Evolutionary conservation across 345 rosid species (phyloP), one percentile per base, ranked within the genome.

Genomic region (Eucalyptus camaldulensis): DNA sequence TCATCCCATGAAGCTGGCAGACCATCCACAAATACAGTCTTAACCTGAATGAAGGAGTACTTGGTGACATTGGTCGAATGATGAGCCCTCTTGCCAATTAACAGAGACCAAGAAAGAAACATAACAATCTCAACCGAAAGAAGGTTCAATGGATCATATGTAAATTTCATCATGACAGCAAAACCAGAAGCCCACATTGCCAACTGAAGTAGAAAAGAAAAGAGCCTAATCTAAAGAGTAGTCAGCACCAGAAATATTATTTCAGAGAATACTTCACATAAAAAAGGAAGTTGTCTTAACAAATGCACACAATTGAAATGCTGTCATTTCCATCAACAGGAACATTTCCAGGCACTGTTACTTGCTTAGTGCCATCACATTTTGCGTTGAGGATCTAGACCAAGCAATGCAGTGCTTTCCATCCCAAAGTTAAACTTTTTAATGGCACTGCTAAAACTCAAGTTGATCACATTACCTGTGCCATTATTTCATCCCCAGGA

Each of bases 401-500:
- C 17, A 27, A 31, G 62, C 87, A 86, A 40, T 51, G 16, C n/a
- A 2, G 40, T 53, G 88, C 51, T 76, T 76, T 76, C 85, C 85
- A 76, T 76, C 47, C 69, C 56, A 83, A 37, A 62, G 80, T 22
- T 87, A 88, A 86, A 87, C 83, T 90, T 87, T 58, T 83, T 86
- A 76, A 89, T 85, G 80, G 87, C 87, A 80, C 89, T 87, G 88
- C 90, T 90, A 81, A 90, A 90, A 83, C 76, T 56, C 86, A 86
- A 88, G 89, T 87, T 91, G 86, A 90, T 86, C 87, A 88, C 88
- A 86, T 93, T 95, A 98, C 99, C 98, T 98, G 99, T 88, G 98
- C 95, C 99, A 98, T 98, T 85, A 98, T 94, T 91, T 97, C 99
- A 92, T 96, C 99, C 51, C 98, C 97, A 14, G 97, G 96, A 91